phyloP scores from a whole-genome alignment of 2,329 filamentous ascomycete species.

The Plenodomus tracheiphilus region DNA sequence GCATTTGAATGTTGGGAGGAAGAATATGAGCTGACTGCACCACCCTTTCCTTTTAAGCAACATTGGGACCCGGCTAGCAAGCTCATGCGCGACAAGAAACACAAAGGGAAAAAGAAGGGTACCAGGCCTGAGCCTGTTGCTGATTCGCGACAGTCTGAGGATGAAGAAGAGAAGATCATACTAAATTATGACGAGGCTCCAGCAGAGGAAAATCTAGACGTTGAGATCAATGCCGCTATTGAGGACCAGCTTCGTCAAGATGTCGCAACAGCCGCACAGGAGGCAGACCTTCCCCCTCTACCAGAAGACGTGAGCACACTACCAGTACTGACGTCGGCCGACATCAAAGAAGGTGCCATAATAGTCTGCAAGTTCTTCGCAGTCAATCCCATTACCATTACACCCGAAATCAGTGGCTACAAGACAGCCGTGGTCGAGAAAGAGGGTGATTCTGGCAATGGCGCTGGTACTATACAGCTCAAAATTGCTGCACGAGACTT shows the following conservation, averaged over 20 bases:
- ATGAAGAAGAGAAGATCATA: constrained; percentile 32
- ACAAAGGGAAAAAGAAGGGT: constrained; percentile 59
- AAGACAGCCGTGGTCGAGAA: constrained; percentile 65
- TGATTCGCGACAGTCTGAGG: constrained; percentile 45
- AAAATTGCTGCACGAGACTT: constrained; percentile 72
- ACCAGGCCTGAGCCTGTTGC: constrained; percentile 43
- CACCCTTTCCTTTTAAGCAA: constrained; percentile 88
- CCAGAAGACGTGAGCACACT: constrained; percentile 62
- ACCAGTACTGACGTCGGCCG: constrained; percentile 52
- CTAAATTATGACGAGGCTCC: constrained; percentile 41
- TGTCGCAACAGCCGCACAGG: constrained; percentile 48
- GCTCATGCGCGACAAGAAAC: constrained; percentile 58
- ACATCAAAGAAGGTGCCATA: constrained; percentile 62
- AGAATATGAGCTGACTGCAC: constrained; percentile 64
- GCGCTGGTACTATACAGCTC: constrained; percentile 61
- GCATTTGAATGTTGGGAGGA: constrained; percentile 82
- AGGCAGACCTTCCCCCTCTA: constrained; percentile 65
- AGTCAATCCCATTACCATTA: constrained; percentile 63
- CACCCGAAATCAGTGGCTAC: constrained; percentile 65
- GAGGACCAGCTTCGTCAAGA: constrained; percentile 44
- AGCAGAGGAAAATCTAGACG: constrained; percentile 22
- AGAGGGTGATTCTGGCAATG: constrained; percentile 47
- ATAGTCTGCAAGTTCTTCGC: constrained; percentile 69
- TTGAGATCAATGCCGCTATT: constrained; percentile 25
- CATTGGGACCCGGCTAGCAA: constrained; percentile 79